Evolutionary conservation across 768 basidiomycete genomes (phyloP), one percentile per base, ranked within the genome.

Genomic region (Pleurotus salmoneostramineus): DNA sequence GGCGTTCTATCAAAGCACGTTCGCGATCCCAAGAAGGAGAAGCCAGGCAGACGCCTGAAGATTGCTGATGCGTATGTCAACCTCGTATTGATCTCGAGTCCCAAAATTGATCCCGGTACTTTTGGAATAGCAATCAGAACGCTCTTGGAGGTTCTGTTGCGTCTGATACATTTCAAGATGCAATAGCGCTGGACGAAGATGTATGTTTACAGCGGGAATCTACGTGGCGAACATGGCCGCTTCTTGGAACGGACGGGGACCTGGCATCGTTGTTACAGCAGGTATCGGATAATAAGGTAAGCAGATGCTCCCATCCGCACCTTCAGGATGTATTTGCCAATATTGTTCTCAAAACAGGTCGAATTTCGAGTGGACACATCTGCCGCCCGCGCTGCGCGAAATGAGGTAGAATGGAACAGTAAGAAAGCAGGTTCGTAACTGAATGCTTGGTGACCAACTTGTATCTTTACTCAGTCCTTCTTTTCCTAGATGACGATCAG

Each of bases 201-300:
- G 70, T 83, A 11, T 77, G 80, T 21, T 63, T 70, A 27, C 77
- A 77, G 43, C 70, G 78, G 43, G 78, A 79, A 8, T 73, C 78
- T 5, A 75, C 73, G 1, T 89, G 84, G 81, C 80, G 84, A 47
- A 85, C 88, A 56, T 97, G 95, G 94, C 83, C 91, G 0, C 67
- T 93, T 47, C 74, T 88, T 33, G 84, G 91, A 3, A 83, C 83
- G 2, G 93, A 93, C 62, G 93, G 95, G 6, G 91, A 95, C 62
- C 76, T 85, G 50, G 88, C 90, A 11, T 83, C 87, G 0, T 70
- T 96, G 59, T 72, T 93, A 34, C 82, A 91, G 59, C 75, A 93
- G n/a, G 83, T 87, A n/a, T 95, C 93, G 0, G 87, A 91, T 58
- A 80, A 86, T 60, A 87, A 87, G 74, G 91, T 87, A 63, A 62